Base-by-base conservation (phyloP, 2,329 filamentous ascomycete species). In the Pestalotiopsis fici region DNA sequence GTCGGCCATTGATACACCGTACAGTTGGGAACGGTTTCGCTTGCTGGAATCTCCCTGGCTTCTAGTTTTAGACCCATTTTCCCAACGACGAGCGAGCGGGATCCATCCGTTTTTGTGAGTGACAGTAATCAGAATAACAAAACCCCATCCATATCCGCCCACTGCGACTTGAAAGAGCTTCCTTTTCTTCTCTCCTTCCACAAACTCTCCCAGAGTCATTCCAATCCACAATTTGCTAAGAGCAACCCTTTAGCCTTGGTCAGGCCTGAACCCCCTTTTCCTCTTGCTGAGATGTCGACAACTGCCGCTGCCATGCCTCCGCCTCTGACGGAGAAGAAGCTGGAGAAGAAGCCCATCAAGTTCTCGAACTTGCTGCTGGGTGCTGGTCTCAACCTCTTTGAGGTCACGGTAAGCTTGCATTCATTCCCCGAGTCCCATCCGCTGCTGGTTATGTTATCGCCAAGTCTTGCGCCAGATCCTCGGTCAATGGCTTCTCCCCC, bases 281-380 rank as follows among this genome's bases (percentile, higher is more conserved):
- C 82, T 83, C 83, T 82, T 78, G 78, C 80, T 82, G 85, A 81
- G 82, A 91, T 92, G 89, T 89, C 89, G 82, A 83, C 87, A 78
- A 83, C 85, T 77, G 80, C 83, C 76, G 80, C 87, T 76, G 81
- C 81, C 80, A 76, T 78, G 80, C 84, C 80, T 79, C 74, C 31
- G 31, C 31, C 81, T 71, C 77, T 80, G 75, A 82, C 82, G 72
- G 78, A 79, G 67, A 78, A 81, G 71, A 84, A 81, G 82, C 85
- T 97, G 80, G 95, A 98, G 91, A 98, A 98, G 93, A 98, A 98
- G 90, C 96, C 96, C 74, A 89, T 99, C 89, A 98, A 98, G 90
- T 98, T 98, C 88, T 97, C 94, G 87, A 99, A 99, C 86, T 83
- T 99, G 88, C 87, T 99, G 78, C 90, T 98, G 77, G 95, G 95